Conservation (phyloP, 2,329 filamentous ascomycete species). For the Fusarium drepaniforme region DNA sequence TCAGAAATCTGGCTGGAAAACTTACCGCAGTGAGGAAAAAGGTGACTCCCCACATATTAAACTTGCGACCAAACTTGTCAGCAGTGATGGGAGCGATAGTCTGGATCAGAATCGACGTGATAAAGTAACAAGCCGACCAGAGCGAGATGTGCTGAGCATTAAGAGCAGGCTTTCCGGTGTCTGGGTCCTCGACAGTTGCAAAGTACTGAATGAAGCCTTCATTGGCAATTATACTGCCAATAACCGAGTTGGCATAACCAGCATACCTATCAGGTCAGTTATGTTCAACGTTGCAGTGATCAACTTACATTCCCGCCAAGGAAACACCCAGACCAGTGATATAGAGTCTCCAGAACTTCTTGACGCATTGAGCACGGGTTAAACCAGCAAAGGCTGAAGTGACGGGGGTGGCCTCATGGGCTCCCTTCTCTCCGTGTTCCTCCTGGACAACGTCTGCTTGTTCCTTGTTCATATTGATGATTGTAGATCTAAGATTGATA, state of each 20-base stretch:
- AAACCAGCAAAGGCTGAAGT: slow-evolving; percentile 14
- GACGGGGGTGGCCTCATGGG: neutral
- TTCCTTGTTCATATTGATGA: neutral
- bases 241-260: slow-evolving; percentile 17
- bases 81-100: slow-evolving; percentile 13
- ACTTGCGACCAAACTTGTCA: slow-evolving; percentile 11
- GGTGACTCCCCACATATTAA: slow-evolving; percentile 24
- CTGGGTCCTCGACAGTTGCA: slow-evolving; percentile 16
- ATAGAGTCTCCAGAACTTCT: slow-evolving; percentile 23
- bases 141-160: slow-evolving; percentile 22
- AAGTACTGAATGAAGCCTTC: slow-evolving; percentile 21
- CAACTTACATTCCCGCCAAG: slow-evolving; percentile 19
- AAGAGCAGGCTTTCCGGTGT: slow-evolving; percentile 13
- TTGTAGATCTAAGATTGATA: neutral
- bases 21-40: slow-evolving; percentile 19
- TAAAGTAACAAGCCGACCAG: slow-evolving; percentile 18
- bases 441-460: neutral
- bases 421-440: neutral
- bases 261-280: neutral
- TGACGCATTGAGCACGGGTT: slow-evolving; percentile 12
- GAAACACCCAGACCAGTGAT: slow-evolving; percentile 15
- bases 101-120: slow-evolving; percentile 18
- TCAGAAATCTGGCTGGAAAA: neutral
- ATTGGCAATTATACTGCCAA: slow-evolving; percentile 26
- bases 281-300: neutral